Evolutionary conservation across 1,284 basidiomycete species (phyloP), one percentile per base, ranked within the genome.

Genomic region (Trichosporon sp.): DNA sequence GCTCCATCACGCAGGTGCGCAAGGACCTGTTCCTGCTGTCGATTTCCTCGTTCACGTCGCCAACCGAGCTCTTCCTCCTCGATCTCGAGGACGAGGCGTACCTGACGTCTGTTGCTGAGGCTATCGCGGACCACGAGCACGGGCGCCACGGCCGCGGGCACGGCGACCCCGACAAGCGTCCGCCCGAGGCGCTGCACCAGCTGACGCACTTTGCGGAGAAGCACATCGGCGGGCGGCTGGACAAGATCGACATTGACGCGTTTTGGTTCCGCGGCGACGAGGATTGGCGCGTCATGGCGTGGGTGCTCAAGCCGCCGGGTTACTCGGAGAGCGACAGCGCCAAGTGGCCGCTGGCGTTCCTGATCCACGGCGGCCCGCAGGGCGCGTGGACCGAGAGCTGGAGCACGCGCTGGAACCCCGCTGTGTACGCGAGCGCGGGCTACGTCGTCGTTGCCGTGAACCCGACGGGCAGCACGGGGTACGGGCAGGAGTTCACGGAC

Each of bases 371-470:
- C 38, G 72, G 72, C 2, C 75, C 77, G 18, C 72, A 92, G 83
- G 85, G 88, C 47, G 91, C 89, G 69, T 94, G 92, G 92, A 87
- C 88, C 73, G 92, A 93, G 77, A 85, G 87, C 70, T 93, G 92
- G 92, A 90, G 88, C 1, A 92, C 89, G 35, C 85, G 92, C 63
- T 97, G 93, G 93, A 96, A 96, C 81, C 90, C 89, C 0, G 91
- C 93, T 74, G 65, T 84, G 2, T 85, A 78, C 65, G 83, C 84
- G 1, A 72, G 76, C 1, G 73, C 77, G 63, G 86, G 93, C 0
- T 96, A 95, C 81, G 89, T 95, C 75, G 87, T 89, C 15, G 86
- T 95, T 32, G 87, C 90, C 23, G 90, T 95, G 75, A 97, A 97
- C 78, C 92, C 93, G 2, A 93, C 93, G 1, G 93, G 93, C 6